phyloP scores from a whole-genome alignment of 495 filamentous ascomycete genomes.

The Hypoxylon lienhwacheense region DNA sequence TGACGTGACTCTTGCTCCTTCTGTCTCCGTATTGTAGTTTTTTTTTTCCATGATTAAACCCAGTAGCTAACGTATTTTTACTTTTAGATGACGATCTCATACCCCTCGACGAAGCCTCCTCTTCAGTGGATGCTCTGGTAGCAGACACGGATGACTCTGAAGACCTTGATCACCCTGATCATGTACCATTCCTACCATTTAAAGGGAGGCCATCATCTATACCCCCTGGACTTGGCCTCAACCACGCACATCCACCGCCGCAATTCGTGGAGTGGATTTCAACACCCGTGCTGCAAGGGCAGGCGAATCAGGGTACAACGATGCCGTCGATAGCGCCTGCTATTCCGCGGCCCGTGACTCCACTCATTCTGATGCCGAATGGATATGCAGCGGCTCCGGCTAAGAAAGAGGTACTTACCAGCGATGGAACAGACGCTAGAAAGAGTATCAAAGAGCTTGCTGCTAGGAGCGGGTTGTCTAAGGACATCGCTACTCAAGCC shows the following conservation, averaged over 20 bases:
- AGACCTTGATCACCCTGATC: no score
- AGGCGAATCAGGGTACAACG: conserved; percentile 8
- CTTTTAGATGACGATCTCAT: conserved; percentile 52
- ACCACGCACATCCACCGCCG: conserved; percentile 54
- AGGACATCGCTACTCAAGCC: conserved; percentile 50
- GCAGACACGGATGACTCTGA: conserved; percentile 50
- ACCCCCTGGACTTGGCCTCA: conserved; percentile 67
- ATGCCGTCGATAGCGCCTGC: conserved; percentile 11
- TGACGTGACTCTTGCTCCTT: conserved; percentile 49
- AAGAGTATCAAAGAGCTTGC: conserved; percentile 51
- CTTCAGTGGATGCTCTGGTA: conserved; percentile 60
- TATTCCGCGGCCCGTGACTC: conserved; percentile 35
- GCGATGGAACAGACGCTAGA: conserved; percentile 45
- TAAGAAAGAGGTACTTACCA: conserved; percentile 30
- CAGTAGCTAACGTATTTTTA: conserved; percentile 43
- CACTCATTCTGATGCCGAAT: conserved; percentile 15
- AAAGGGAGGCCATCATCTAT: conserved; percentile 52
- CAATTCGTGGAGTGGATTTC: conserved; percentile 14
- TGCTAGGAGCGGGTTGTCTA: conserved; percentile 49
- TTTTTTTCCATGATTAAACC: conserved; percentile 19
- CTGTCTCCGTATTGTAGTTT: conserved; percentile 36
- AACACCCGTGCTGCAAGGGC: conserved; percentile 22
- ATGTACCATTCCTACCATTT: conserved; percentile 49
- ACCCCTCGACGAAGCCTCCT: conserved; percentile 55
- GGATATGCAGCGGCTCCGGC: conserved; percentile 14